A percentile compares a stretch with the other conserved stretches of the same genome.
Conservation (phyloP, 257 asterid genomes). For the Jacaranda mimosifolia region DNA sequence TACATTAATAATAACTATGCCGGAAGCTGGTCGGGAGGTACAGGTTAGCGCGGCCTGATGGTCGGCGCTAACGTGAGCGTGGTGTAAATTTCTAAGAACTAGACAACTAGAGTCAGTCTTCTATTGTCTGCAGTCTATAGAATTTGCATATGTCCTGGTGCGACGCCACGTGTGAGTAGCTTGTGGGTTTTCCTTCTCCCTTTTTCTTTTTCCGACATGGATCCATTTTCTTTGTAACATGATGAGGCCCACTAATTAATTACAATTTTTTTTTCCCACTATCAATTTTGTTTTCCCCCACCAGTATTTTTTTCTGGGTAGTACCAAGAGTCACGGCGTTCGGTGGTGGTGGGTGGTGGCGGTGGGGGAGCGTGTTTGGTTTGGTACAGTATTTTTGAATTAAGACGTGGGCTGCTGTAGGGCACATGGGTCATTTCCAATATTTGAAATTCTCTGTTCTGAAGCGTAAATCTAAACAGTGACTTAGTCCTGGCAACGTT, state of each 20-base stretch:
- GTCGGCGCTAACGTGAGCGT: constrained; percentile 41
- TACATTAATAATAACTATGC: too few relatives aligned
- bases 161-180: constrained; percentile 49
- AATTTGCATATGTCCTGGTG: constrained; percentile 1
- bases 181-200: not conserved
- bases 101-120: not conserved
- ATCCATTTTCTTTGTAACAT: constrained; percentile 24
- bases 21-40: constrained; percentile 6
- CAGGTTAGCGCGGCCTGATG: constrained; percentile 31
- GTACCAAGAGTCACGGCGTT: constrained; percentile 25
- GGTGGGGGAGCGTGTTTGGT: constrained; percentile 25
- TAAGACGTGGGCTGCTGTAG: constrained; percentile 36
- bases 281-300: not conserved
- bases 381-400: not conserved
- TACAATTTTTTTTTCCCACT: not conserved
- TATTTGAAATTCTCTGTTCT: not conserved
- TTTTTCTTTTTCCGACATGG: not conserved
- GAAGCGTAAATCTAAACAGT: constrained; percentile 30
- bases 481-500: constrained; percentile 25
- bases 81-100: not conserved
- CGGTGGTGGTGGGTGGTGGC: constrained; percentile 33
- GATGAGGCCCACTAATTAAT: constrained; percentile 17
- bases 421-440: constrained; percentile 37
- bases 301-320: not conserved
- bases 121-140: not conserved